Percentiles rank a stretch among this genome's conserved stretches.
Evolutionary conservation across 805 yeast species (phyloP).

Genomic region (Kazachstania bromeliacearum): DNA sequence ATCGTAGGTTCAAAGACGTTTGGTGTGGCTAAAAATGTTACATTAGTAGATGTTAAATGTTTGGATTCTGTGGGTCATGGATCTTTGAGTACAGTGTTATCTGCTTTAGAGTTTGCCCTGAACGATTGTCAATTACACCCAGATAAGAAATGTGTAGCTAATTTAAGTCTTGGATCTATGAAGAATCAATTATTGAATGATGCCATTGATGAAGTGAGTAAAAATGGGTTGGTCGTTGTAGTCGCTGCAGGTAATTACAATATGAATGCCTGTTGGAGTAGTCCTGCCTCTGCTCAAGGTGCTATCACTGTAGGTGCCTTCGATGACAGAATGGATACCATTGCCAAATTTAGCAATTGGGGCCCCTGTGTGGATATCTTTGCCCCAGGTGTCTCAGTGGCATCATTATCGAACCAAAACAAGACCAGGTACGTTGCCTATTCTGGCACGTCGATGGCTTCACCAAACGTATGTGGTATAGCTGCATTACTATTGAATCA

Average conservation of each 20-base stretch:
- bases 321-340: conserved; percentile 57
- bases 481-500: conserved; percentile 45
- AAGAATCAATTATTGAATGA: conserved; percentile 56
- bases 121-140: conserved; percentile 37
- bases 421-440: conserved; percentile 23
- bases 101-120: conserved; percentile 60
- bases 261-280: conserved; percentile 68
- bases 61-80: conserved; percentile 64
- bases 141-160: conserved; percentile 50
- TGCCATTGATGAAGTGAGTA: conserved; percentile 67
- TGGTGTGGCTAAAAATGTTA: conserved; percentile 72
- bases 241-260: conserved; percentile 86
- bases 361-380: conserved; percentile 84
- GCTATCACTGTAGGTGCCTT: conserved; percentile 85
- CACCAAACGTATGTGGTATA: conserved; percentile 66
- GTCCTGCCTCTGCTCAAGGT: conserved; percentile 70
- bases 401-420: conserved; percentile 39
- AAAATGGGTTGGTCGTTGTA: conserved; percentile 61
- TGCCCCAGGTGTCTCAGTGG: conserved; percentile 69
- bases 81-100: conserved; percentile 50
- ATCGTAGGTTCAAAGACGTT: conserved; percentile 66
- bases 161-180: conserved; percentile 71
- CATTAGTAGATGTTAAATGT: conserved; percentile 66
- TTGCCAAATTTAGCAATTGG: conserved; percentile 84
- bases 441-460: conserved; percentile 78